Conservation (phyloP, 371 early-diverging fungal genomes). For the Mucor piriformis region DNA sequence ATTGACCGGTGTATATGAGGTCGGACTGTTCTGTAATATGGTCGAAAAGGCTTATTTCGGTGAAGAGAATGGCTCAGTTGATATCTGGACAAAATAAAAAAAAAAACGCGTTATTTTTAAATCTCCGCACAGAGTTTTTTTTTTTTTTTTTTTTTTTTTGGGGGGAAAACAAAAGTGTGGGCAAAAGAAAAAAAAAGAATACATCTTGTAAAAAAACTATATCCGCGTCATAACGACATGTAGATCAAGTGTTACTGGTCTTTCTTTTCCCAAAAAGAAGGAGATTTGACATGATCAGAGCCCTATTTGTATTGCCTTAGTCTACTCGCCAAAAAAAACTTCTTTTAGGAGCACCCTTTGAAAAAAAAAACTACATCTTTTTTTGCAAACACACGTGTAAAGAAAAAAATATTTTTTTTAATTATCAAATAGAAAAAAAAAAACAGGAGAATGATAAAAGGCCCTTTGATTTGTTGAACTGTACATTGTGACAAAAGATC, state of each 20-base stretch:
- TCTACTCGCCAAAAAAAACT: no score
- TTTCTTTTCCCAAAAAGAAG: neutral
- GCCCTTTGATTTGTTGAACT: slow-evolving; percentile 15
- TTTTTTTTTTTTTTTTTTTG: neutral
- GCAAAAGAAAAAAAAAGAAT: neutral
- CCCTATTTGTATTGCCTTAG: no score
- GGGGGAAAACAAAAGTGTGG: no score
- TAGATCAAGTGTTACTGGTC: no score
- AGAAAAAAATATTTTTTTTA: slow-evolving; percentile 7
- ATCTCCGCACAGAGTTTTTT: neutral
- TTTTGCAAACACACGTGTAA: slow-evolving; percentile 1
- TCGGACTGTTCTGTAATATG: slow-evolving; percentile 89
- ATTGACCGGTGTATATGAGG: slow-evolving; percentile 89
- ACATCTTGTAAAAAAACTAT: neutral
- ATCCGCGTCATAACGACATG: no score
- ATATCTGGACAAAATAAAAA: slow-evolving; percentile 11
- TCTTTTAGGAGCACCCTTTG: no score
- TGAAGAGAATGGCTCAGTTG: slow-evolving; percentile 30
- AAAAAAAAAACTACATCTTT: slow-evolving; percentile 13
- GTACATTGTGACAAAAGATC: slow-evolving; percentile 18
- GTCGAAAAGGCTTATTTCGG: slow-evolving; percentile 88
- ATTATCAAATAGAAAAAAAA: slow-evolving; percentile 9
- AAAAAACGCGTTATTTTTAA: neutral
- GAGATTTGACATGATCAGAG: no score
- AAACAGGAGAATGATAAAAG: slow-evolving; percentile 1